phyloP scores from a whole-genome alignment of 208 protist species.

The Naegleria gruberi region DNA sequence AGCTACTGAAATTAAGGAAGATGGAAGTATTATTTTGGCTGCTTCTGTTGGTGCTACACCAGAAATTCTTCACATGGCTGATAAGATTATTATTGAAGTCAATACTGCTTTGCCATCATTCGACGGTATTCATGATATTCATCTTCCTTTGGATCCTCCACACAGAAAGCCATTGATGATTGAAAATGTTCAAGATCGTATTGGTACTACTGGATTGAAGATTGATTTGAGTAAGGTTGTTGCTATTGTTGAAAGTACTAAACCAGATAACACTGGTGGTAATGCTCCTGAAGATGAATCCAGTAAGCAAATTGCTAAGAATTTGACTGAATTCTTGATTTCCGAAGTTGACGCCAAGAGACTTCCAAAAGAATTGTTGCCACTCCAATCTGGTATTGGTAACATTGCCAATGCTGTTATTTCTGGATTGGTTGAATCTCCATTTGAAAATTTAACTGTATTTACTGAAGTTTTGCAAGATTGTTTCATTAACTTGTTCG shows the following conservation, averaged over 20 bases:
- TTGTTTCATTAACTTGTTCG: slow-evolving; percentile 40
- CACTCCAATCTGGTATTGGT: slow-evolving; percentile 41
- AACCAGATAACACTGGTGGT: slow-evolving; percentile 23
- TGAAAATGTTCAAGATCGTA: slow-evolving; percentile 40
- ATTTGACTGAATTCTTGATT: slow-evolving; percentile 36
- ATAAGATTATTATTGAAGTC: slow-evolving; percentile 46
- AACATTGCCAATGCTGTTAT: slow-evolving; percentile 42
- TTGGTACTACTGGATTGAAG: slow-evolving; percentile 18
- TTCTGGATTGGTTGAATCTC: slow-evolving; percentile 21
- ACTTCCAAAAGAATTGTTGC: slow-evolving; percentile 38
- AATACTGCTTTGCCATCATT: slow-evolving; percentile 42
- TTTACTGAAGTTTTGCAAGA: slow-evolving; percentile 47
- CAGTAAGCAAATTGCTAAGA: slow-evolving; percentile 19
- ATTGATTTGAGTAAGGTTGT: slow-evolving; percentile 31
- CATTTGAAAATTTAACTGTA: slow-evolving; percentile 36
- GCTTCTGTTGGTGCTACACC: slow-evolving; percentile 34
- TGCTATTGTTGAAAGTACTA: slow-evolving; percentile 35
- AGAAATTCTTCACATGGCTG: slow-evolving; percentile 38
- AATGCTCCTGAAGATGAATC: slow-evolving; percentile 24
- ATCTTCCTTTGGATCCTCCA: slow-evolving; percentile 23
- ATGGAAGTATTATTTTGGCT: slow-evolving; percentile 25
- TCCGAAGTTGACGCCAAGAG: slow-evolving; percentile 26
- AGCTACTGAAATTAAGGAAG: slow-evolving; percentile 42
- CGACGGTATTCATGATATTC: slow-evolving; percentile 42
- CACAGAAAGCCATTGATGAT: slow-evolving; percentile 32